phyloP scores from a whole-genome alignment of 371 early-diverging fungal genomes.

The Blakeslea trispora region DNA sequence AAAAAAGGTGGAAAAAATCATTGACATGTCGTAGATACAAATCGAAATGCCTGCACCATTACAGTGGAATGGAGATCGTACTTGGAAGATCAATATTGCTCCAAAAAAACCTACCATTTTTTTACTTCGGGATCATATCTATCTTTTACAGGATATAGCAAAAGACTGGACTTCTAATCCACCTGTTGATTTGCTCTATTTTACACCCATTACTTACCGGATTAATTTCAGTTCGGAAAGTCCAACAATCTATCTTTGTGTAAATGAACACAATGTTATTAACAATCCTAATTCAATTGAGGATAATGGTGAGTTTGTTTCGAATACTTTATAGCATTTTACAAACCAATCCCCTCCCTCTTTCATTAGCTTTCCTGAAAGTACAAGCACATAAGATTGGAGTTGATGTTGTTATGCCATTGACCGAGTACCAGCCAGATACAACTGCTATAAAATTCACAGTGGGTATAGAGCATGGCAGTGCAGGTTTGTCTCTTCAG shows the following conservation, averaged over 20 bases:
- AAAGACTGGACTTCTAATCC: conserved; percentile 73
- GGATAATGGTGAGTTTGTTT: conserved; percentile 68
- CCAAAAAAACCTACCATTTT: conserved; percentile 52
- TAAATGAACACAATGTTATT: conserved; percentile 85
- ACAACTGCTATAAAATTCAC: conserved; percentile 58
- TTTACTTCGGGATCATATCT: conserved; percentile 83
- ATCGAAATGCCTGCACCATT: conserved; percentile 67
- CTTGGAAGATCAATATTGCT: conserved; percentile 63
- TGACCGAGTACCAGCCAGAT: conserved; percentile 62
- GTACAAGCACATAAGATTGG: conserved; percentile 48
- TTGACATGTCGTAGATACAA: conserved; percentile 35
- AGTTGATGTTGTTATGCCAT: conserved; percentile 57
- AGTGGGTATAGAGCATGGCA: conserved; percentile 58
- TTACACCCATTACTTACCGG: conserved; percentile 72
- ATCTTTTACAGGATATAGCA: conserved; percentile 72
- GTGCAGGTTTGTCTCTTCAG: conserved; percentile 62
- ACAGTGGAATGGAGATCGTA: conserved; percentile 77
- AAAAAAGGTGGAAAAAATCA: no score
- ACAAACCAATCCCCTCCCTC: neutral
- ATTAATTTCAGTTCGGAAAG: conserved; percentile 57
- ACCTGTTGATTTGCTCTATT: conserved; percentile 60
- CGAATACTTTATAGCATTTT: neutral
- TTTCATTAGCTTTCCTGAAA: conserved; percentile 59
- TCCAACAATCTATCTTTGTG: conserved; percentile 65
- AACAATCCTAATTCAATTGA: conserved; percentile 71